phyloP scores from a whole-genome alignment of 1,284 basidiomycete genomes.

The Rhodotorula sp. region DNA sequence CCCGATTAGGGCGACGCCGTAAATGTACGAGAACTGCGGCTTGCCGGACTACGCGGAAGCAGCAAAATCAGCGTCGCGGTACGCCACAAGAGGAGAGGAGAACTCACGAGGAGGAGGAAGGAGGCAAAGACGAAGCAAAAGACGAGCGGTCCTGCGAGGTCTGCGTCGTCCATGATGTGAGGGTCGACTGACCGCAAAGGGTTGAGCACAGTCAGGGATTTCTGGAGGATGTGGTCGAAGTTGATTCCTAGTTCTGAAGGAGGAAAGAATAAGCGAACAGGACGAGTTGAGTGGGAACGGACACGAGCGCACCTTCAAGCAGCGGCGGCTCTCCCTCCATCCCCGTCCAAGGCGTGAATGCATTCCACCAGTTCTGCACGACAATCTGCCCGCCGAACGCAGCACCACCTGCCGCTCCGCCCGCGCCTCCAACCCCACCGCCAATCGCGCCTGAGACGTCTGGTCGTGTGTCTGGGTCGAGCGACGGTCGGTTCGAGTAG shows the following conservation, averaged over 20 bases:
- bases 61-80: background rate
- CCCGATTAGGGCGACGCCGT: conserved; percentile 93
- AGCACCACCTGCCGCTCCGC: background rate
- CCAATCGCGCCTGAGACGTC: conserved; percentile 33
- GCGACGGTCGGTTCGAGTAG: conserved; percentile 24
- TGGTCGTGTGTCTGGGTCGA: conserved; percentile 14
- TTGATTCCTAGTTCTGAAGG: conserved; percentile 90
- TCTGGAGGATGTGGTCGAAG: conserved; percentile 89
- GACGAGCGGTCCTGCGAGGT: conserved; percentile 91
- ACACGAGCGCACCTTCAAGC: conserved; percentile 67
- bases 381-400: conserved; percentile 23
- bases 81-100: background rate
- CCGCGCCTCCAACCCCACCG: conserved; percentile 2
- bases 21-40: conserved; percentile 98
- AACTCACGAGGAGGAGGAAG: conserved; percentile 79
- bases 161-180: conserved; percentile 98
- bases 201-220: conserved; percentile 93
- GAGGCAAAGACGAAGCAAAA: conserved; percentile 93
- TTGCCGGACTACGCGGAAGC: conserved; percentile 78
- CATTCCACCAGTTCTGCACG: conserved; percentile 72
- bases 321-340: conserved; percentile 91
- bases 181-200: conserved; percentile 83
- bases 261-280: background rate
- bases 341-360: conserved; percentile 75
- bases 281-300: background rate